Evolutionary conservation across 495 filamentous ascomycete species (phyloP).

Genomic region (Penicillium cosmopolitanum): DNA sequence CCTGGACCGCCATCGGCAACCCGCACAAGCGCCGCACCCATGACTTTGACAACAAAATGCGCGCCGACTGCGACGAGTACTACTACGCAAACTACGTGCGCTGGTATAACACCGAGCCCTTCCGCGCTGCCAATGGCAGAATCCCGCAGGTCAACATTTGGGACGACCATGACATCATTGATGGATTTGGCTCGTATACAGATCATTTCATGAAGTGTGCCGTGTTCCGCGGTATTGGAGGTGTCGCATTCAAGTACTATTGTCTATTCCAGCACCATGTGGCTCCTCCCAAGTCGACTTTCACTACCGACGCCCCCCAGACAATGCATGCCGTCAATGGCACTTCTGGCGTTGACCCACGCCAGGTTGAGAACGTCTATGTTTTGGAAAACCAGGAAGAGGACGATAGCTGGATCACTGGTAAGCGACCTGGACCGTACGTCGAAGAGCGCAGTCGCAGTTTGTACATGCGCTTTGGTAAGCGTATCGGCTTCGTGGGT

Average conservation of each 20-base stretch:
- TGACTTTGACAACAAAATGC: conserved; percentile 73
- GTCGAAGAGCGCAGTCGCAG: conserved; percentile 79
- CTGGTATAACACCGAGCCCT: conserved; percentile 87
- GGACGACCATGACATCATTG: conserved; percentile 93
- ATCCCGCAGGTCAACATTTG: conserved; percentile 95
- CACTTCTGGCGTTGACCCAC: conserved; percentile 59
- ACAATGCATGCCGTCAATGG: conserved; percentile 55
- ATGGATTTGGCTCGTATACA: conserved; percentile 91
- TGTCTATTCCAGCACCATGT: conserved; percentile 94
- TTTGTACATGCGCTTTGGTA: conserved; percentile 83
- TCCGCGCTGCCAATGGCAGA: conserved; percentile 78
- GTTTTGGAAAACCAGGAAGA: conserved; percentile 61
- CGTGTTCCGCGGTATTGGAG: conserved; percentile 90
- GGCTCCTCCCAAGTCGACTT: conserved; percentile 78
- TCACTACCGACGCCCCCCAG: conserved; percentile 69
- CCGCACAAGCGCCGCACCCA: conserved; percentile 79
- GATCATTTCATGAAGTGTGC: conserved; percentile 92
- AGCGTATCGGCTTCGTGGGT: conserved; percentile 80
- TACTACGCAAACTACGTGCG: conserved; percentile 87
- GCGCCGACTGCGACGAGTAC: conserved; percentile 80
- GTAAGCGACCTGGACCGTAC: conserved; percentile 73
- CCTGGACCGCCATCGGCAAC: conserved; percentile 81
- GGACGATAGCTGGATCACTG: conserved; percentile 81
- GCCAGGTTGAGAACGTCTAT: conserved; percentile 69
- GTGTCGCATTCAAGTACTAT: conserved; percentile 86